Conservation (phyloP, 176 grass and related monocot species). For the Elaeis guineensis region DNA sequence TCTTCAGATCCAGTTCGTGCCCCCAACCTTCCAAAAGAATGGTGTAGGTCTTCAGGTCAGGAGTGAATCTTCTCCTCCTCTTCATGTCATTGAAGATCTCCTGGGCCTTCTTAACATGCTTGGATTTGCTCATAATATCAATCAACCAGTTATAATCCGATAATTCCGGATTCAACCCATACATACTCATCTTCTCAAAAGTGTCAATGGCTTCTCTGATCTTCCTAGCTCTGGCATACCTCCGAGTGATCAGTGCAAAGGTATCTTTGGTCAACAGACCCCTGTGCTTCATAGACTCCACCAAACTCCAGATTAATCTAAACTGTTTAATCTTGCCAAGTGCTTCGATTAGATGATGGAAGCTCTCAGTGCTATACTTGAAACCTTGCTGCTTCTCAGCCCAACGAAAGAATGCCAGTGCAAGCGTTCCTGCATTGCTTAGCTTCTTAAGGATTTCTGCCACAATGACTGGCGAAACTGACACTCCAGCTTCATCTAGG, state of each 20-base stretch:
- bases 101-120: slow-evolving; percentile 45
- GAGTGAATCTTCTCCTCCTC: slow-evolving; percentile 41
- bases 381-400: slow-evolving; percentile 61
- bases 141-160: slow-evolving; percentile 63
- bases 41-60: slow-evolving; percentile 37
- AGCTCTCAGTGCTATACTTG: slow-evolving; percentile 33
- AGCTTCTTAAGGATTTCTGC: slow-evolving; percentile 49
- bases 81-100: slow-evolving; percentile 59
- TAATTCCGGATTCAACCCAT: slow-evolving; percentile 34
- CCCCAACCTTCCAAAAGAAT: slow-evolving; percentile 39
- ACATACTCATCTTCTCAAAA: slow-evolving; percentile 52
- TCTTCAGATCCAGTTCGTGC: slow-evolving; percentile 12
- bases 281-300: slow-evolving; percentile 44
- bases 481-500: slow-evolving; percentile 32
- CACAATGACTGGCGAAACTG: slow-evolving; percentile 30
- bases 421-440: slow-evolving; percentile 45
- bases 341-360: slow-evolving; percentile 64
- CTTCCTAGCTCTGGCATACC: slow-evolving; percentile 44
- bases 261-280: slow-evolving; percentile 49
- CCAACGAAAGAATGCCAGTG: slow-evolving; percentile 58
- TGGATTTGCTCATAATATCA: slow-evolving; percentile 51
- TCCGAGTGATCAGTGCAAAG: slow-evolving; percentile 42
- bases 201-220: slow-evolving; percentile 47
- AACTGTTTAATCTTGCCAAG: slow-evolving; percentile 77
- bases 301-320: slow-evolving; percentile 51